Conservation (phyloP, 1,284 basidiomycete species). For the Cutaneotrichosporon spelunceum region DNA sequence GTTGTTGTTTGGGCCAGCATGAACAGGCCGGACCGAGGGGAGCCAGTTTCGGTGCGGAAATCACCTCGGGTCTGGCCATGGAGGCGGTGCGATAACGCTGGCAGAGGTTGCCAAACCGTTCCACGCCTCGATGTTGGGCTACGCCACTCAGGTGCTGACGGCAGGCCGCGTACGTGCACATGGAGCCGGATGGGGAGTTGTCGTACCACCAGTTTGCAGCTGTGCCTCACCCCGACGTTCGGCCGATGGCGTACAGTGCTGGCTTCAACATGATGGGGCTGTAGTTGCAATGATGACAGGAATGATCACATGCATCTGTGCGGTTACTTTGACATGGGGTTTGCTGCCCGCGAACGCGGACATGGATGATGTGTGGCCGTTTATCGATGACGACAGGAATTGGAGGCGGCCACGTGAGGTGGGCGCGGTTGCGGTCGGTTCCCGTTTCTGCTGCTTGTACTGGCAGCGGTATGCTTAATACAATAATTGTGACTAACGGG, state of each 20-base stretch:
- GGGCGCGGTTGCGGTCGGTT: background rate
- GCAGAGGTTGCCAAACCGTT: background rate
- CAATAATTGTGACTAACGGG: background rate
- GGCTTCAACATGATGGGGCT: constrained; percentile 44
- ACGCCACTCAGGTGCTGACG: background rate
- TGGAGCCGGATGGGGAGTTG: constrained; percentile 72
- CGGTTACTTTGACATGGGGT: background rate
- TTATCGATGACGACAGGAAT: background rate
- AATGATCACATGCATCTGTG: background rate
- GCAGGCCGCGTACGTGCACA: constrained; percentile 61
- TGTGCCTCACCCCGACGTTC: constrained; percentile 79
- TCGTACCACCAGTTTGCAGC: constrained; percentile 81
- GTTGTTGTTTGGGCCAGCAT: background rate
- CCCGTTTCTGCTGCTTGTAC: background rate
- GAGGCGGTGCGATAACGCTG: background rate
- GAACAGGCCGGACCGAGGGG: background rate
- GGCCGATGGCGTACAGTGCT: constrained; percentile 81
- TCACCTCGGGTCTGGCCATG: background rate
- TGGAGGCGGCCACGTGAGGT: background rate
- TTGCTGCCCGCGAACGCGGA: background rate
- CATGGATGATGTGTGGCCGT: background rate
- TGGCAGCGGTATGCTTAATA: background rate
- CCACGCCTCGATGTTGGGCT: background rate
- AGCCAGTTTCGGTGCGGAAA: background rate
- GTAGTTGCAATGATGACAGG: background rate